Evolutionary conservation across 2,329 filamentous ascomycete genomes (phyloP), one percentile per base, ranked within the genome.

Genomic region (Colletotrichum sp.): DNA sequence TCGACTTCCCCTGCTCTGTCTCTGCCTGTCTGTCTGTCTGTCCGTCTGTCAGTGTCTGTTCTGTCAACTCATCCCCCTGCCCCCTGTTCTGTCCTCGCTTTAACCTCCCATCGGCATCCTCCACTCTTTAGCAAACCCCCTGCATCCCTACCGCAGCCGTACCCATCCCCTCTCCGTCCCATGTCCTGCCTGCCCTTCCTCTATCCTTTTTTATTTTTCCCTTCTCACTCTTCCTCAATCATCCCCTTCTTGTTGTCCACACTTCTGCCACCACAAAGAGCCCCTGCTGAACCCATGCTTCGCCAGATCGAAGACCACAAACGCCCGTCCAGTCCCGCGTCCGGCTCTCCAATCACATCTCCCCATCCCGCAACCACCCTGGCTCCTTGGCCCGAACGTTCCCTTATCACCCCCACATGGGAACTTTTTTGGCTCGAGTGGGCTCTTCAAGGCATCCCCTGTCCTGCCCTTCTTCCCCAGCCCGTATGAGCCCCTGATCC

Each of bases 351-450:
- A 76, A 52, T 76, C 64, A 72, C 30, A 12, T 18, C 15, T 28
- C 8, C 15, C 18, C 36, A 9, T 44, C 36, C 36, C 36, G 36
- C 30, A 13, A 30, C 15, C 21, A 26, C 57, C 30, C 32, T 15
- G 21, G 30, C n/a, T 15, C 15, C 59, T 64, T 73, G 66, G 60
- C 32, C 32, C 26, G 49, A 34, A 44, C 49, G 28, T 57, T 62
- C 65, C 66, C 75, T 77, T 75, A 74, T 75, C 75, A 71, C 71
- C 71, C 75, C 71, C 71, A 71, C 71, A 24, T 75, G 66, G 70
- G 71, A 77, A 77, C 71, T 75, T 77, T 75, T 75, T 74, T 69
- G 74, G 65, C 70, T 66, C 30, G 66, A 55, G 65, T 74, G 75
- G 75, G 32, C 49, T 69, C 69, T 30, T 62, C 57, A 62, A 28